Conservation (phyloP, 139 green algal genomes). For the Parachlorella kessleri region DNA sequence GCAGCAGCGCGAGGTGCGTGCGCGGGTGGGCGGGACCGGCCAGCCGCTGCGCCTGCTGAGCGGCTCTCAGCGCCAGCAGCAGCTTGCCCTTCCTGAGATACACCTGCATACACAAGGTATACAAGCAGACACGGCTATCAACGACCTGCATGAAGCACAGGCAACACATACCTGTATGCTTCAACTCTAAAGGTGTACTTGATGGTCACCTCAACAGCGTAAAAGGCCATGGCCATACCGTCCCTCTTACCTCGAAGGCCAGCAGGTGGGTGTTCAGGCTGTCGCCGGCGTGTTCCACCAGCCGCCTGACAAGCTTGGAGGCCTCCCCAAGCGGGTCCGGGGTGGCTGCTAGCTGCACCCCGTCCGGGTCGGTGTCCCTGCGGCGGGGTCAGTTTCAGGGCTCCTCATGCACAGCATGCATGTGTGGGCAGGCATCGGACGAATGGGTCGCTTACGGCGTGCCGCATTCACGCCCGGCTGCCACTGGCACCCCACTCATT, state of each 20-base stretch:
- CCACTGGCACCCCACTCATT: no score
- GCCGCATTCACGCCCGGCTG: no score
- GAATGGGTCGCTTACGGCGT: no score
- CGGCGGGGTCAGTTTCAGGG: no score
- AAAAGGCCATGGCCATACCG: no score
- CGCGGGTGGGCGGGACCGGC: conserved; percentile 55
- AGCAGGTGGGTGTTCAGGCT: conserved; percentile 63
- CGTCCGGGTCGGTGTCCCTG: conserved; percentile 88
- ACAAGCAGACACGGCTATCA: no score
- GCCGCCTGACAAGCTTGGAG: conserved; percentile 76
- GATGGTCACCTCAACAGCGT: no score
- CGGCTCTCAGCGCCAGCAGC: conserved; percentile 82
- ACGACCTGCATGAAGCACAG: no score
- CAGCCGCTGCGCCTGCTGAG: conserved; percentile 60
- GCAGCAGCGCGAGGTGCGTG: conserved; percentile 67
- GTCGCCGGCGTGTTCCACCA: conserved; percentile 59
- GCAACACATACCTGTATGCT: no score
- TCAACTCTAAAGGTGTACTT: no score
- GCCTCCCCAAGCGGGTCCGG: conserved; percentile 88
- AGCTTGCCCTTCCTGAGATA: conserved; percentile 68
- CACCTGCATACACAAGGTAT: conserved; percentile 69
- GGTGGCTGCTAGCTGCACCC: conserved; percentile 71
- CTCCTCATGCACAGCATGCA: no score
- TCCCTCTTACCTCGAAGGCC: conserved; percentile 65
- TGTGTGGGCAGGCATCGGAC: no score